Conservation (phyloP, 495 filamentous ascomycete genomes). For the Sporormia fimetaria region DNA sequence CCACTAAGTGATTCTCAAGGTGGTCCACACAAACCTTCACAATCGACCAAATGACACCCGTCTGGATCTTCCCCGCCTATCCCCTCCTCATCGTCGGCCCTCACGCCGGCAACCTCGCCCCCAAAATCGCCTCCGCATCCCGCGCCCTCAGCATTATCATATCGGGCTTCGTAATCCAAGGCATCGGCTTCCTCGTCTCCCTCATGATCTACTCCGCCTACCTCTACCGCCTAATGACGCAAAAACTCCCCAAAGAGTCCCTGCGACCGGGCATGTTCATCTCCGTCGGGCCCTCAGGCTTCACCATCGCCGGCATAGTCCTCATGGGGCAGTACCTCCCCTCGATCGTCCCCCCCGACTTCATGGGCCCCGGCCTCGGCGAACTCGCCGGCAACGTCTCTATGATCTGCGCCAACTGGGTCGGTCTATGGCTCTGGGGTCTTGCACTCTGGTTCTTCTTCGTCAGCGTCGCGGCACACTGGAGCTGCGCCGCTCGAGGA, state of each 20-base stretch:
- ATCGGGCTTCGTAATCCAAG: conserved; percentile 62
- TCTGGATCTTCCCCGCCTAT: conserved; percentile 89
- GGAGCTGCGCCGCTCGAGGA: conserved; percentile 48
- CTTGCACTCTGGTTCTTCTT: conserved; percentile 81
- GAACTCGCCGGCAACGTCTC: conserved; percentile 43
- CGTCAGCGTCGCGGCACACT: conserved; percentile 63
- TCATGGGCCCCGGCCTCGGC: conserved; percentile 45
- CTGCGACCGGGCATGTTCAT: conserved; percentile 78
- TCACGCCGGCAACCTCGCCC: conserved; percentile 55
- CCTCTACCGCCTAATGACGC: conserved; percentile 82
- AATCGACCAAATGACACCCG: conserved; percentile 76
- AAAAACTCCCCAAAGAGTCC: conserved; percentile 69
- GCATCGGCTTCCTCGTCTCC: conserved; percentile 73
- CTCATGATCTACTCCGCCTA: conserved; percentile 81
- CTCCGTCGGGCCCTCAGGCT: conserved; percentile 65
- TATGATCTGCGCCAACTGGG: conserved; percentile 45
- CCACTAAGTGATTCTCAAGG: conserved; percentile 27
- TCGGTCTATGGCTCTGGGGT: conserved; percentile 74
- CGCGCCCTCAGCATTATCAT: conserved; percentile 53
- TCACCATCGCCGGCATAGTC: conserved; percentile 62
- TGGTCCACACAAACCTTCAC: conserved; percentile 68
- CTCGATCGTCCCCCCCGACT: conserved; percentile 40
- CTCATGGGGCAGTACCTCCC: conserved; percentile 43
- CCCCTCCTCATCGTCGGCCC: conserved; percentile 72
- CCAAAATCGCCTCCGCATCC: conserved; percentile 32